Percentiles rank a stretch among this genome's conserved stretches.
phyloP scores from a whole-genome alignment of 768 basidiomycete genomes.

The Mycena rebaudengoi region DNA sequence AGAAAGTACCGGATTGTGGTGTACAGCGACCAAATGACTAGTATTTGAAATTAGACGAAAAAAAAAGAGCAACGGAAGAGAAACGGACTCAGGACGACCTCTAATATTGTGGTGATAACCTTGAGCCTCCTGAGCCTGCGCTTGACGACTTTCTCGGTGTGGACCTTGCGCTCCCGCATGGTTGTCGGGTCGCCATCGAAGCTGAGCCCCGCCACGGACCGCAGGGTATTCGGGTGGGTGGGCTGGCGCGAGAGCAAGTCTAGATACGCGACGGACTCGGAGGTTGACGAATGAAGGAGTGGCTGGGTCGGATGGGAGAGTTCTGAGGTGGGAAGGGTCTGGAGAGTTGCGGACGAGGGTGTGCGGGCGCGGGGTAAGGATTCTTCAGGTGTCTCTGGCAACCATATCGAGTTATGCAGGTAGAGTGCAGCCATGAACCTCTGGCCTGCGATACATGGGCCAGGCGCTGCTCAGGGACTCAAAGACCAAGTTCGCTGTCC shows the following conservation, averaged over 20 bases:
- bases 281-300: slow-evolving; percentile 43
- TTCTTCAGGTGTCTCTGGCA: slow-evolving; percentile 39
- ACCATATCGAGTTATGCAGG: slow-evolving; percentile 63
- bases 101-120: slow-evolving; percentile 38
- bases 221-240: slow-evolving; percentile 33
- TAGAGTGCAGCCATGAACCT: slow-evolving; percentile 64
- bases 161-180: slow-evolving; percentile 38
- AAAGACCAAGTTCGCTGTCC: not conserved
- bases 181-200: slow-evolving; percentile 36
- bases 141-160: slow-evolving; percentile 32
- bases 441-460: slow-evolving; percentile 24
- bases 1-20: slow-evolving; percentile 72
- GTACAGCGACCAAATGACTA: slow-evolving; percentile 70
- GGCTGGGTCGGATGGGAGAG: slow-evolving; percentile 55
- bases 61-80: not conserved
- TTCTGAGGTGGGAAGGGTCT: slow-evolving; percentile 36
- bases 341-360: slow-evolving; percentile 41
- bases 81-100: slow-evolving; percentile 49
- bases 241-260: slow-evolving; percentile 45
- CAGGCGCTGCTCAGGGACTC: no score
- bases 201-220: slow-evolving; percentile 32
- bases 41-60: slow-evolving; percentile 9
- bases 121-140: slow-evolving; percentile 41
- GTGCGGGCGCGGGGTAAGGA: slow-evolving; percentile 50
- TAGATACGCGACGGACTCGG: slow-evolving; percentile 40